Conservation (phyloP, 257 asterid genomes). For the Marsdenia floribunda region DNA sequence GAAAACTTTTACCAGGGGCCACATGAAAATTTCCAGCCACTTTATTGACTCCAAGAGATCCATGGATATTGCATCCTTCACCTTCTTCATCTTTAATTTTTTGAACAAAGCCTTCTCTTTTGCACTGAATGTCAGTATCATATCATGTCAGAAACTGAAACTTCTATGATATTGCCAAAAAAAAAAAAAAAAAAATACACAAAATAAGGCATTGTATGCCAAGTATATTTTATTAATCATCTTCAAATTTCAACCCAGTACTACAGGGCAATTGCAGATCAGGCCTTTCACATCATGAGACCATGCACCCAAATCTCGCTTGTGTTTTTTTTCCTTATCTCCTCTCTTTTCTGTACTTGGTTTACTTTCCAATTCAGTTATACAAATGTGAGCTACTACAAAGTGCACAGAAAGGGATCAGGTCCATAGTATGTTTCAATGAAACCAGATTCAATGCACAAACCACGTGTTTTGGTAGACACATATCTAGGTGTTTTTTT, state of each 20-base stretch:
- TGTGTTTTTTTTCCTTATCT: not conserved
- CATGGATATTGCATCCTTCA: slow-evolving; percentile 98
- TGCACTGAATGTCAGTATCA: slow-evolving; percentile 51
- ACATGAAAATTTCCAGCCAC: slow-evolving; percentile 98
- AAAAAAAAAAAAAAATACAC: not conserved
- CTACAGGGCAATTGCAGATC: not conserved
- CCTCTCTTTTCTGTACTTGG: not conserved
- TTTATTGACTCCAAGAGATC: slow-evolving; percentile 88
- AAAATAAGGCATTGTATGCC: not conserved
- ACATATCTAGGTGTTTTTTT: not conserved
- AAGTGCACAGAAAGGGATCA: not conserved
- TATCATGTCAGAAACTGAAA: slow-evolving; percentile 13
- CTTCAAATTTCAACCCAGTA: not conserved
- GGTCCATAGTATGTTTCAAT: not conserved
- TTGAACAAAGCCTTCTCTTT: slow-evolving; percentile 88
- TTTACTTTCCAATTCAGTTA: not conserved
- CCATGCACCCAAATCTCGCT: not conserved
- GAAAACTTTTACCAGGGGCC: slow-evolving; percentile 84
- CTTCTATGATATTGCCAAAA: not conserved
- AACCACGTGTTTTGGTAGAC: not conserved
- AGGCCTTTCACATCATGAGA: not conserved
- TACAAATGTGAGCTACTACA: not conserved
- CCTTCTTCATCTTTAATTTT: slow-evolving; percentile 87
- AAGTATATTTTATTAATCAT: not conserved
- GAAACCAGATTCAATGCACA: not conserved